Evolutionary conservation across 192 early-diverging fungal genomes (phyloP).

Genomic region (Coemansia sp.): DNA sequence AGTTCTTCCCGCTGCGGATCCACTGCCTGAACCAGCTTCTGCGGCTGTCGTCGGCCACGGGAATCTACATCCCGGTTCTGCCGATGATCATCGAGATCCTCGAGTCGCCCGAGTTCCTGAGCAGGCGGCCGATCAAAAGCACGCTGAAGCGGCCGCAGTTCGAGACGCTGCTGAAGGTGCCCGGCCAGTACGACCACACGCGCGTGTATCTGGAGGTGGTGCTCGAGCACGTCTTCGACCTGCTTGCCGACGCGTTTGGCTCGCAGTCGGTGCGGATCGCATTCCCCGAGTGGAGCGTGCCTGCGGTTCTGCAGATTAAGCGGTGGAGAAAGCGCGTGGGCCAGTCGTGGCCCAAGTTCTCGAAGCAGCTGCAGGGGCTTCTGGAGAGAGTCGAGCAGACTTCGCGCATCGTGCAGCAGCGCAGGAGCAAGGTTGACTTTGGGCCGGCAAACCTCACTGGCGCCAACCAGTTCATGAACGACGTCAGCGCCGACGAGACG

Average conservation of each 20-base stretch:
- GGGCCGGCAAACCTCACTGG: slow-evolving; percentile 55
- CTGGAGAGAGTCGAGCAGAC: slow-evolving; percentile 87
- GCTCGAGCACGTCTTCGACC: slow-evolving; percentile 70
- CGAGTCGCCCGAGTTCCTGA: slow-evolving; percentile 68
- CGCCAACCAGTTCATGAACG: slow-evolving; percentile 52
- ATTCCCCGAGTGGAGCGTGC: slow-evolving; percentile 92
- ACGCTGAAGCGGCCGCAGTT: slow-evolving; percentile 87
- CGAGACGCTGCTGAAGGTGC: slow-evolving; percentile 70
- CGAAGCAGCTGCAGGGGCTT: slow-evolving; percentile 77
- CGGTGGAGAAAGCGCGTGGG: slow-evolving; percentile 79
- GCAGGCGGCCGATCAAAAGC: slow-evolving; percentile 66
- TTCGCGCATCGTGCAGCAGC: slow-evolving; percentile 66
- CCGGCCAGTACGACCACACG: slow-evolving; percentile 80
- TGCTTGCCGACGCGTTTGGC: slow-evolving; percentile 75
- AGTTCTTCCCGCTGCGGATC: slow-evolving; percentile 91
- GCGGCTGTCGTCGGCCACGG: slow-evolving; percentile 67
- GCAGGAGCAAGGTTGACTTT: slow-evolving; percentile 65
- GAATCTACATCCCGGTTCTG: slow-evolving; percentile 73
- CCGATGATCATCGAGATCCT: slow-evolving; percentile 83
- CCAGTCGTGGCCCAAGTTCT: slow-evolving; percentile 65
- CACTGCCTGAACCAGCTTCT: slow-evolving; percentile 74
- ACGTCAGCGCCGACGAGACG: slow-evolving; percentile 38
- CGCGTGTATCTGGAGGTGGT: slow-evolving; percentile 79
- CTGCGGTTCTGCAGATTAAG: slow-evolving; percentile 80
- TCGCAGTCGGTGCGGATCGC: slow-evolving; percentile 73